Evolutionary conservation across 1,284 basidiomycete species (phyloP).

Genomic region (Irpex sp.): DNA sequence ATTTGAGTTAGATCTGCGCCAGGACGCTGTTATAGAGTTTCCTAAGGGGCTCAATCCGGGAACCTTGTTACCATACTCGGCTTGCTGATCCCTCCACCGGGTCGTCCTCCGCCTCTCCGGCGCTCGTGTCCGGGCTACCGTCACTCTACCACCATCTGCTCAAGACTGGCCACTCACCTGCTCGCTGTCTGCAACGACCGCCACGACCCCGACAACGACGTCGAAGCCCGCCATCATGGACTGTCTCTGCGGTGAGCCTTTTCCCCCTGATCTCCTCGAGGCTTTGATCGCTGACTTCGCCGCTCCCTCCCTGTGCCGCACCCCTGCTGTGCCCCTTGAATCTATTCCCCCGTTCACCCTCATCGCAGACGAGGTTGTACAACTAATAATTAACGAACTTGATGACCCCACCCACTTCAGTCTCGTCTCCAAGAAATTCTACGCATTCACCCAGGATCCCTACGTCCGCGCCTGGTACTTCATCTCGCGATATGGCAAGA

Average conservation of each 20-base stretch:
- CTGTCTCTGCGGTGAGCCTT: conserved; percentile 51
- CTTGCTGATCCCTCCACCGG: conserved; percentile 1
- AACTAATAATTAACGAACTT: conserved; percentile 69
- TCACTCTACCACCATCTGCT: conserved; percentile 15
- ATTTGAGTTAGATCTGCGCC: conserved; percentile 2
- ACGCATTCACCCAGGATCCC: conserved; percentile 63
- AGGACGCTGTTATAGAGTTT: background rate
- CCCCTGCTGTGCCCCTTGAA: background rate
- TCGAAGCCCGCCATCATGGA: conserved; percentile 40
- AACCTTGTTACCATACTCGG: background rate
- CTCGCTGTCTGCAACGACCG: conserved; percentile 10
- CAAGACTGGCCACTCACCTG: conserved; percentile 6
- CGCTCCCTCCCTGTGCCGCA: background rate
- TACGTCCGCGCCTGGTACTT: conserved; percentile 76
- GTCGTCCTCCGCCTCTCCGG: conserved; percentile 11
- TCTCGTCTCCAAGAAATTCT: conserved; percentile 52
- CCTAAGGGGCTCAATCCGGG: background rate
- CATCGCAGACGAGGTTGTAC: conserved; percentile 61
- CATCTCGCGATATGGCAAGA: conserved; percentile 62
- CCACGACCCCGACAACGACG: conserved; percentile 5
- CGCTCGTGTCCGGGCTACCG: conserved; percentile 4
- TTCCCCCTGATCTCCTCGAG: background rate
- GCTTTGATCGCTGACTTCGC: conserved; percentile 3
- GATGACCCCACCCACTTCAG: conserved; percentile 58
- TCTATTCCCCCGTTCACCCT: conserved; percentile 1